Base-by-base conservation (phyloP, 208 protist species). In the Wallacemonas sp. region DNA sequence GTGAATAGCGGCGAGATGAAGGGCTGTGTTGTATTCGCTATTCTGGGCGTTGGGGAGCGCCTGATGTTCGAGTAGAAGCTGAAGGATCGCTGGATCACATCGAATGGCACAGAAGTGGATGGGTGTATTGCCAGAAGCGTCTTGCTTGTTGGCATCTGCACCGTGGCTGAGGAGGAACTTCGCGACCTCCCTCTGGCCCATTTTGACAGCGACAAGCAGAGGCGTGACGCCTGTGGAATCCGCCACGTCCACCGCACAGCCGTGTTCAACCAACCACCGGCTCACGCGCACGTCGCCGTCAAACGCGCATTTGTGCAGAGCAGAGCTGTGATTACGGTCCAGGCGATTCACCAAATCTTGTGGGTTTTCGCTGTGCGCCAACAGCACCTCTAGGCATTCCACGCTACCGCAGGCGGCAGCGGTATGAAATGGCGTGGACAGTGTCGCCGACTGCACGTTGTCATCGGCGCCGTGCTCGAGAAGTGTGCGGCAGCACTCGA, bases 341-440 rank as follows among this genome's bases (percentile, higher is more conserved):
- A 93, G 63, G 62, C 93, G 85, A 69, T 94, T 94, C 53, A 94
- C 87, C 65, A 93, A 92, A 12, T 45, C 71, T 5, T 57, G 41
- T 12, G 87, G 79, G 13, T 91, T 68, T 22, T 81, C 75, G 60
- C 80, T 92, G 70, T 83, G 74, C 19, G 75, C 77, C 32, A 94
- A 68, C 13, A 97, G 79, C 42, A 89, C 67, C 54, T 97, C 87
- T 83, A 97, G 90, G 69, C 84, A 92, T 57, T 94, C 88, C 46
- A 94, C 87, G 63, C 87, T 93, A 21, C 89, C 89, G 68, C 89
- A 94, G 19, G 89, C 84, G 4, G 91, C 91, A 1, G 91, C 91
- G 17, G 88, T 94, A 71, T 94, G 89, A 68, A 97, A 94, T 17
- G 91, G 87, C 3, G 91, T 97, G 24, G 88, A 96, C 66, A 93